Evolutionary conservation across 2,329 filamentous ascomycete species (phyloP).

Genomic region (Cladosporium sp.): DNA sequence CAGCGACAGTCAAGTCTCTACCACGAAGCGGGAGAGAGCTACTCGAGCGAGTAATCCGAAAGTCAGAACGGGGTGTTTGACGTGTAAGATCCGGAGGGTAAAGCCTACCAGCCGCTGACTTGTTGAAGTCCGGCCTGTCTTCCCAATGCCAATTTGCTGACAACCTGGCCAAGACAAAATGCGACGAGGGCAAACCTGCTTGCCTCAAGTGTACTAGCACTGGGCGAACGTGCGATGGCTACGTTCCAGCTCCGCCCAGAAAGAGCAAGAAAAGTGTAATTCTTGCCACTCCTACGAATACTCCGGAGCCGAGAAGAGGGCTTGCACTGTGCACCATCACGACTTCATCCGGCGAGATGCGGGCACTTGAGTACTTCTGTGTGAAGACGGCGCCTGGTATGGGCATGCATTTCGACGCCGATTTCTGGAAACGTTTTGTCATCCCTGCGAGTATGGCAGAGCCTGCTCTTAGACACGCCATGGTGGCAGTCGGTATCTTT

Average conservation of each 20-base stretch:
- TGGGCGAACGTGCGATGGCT: conserved; percentile 43
- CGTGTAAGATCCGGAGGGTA: conserved; percentile 35
- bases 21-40: not conserved
- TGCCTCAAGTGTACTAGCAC: conserved; percentile 41
- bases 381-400: conserved; percentile 26
- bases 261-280: not conserved
- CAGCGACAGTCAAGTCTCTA: not conserved
- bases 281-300: not conserved
- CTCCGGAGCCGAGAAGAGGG: conserved; percentile 1
- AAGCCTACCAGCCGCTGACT: not conserved
- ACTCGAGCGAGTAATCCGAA: conserved; percentile 8
- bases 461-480: conserved; percentile 22
- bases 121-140: not conserved
- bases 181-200: conserved; percentile 39
- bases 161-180: conserved; percentile 30
- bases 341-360: conserved; percentile 20
- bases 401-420: conserved; percentile 23
- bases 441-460: conserved; percentile 23
- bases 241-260: conserved; percentile 22
- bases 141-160: not conserved
- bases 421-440: conserved; percentile 25
- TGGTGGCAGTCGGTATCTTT: conserved; percentile 25
- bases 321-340: not conserved
- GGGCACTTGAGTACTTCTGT: conserved; percentile 28
- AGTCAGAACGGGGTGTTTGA: conserved; percentile 18